Evolutionary conservation across 1,139 yeast genomes (phyloP).

Genomic region (Geotrichum bryndzae): DNA sequence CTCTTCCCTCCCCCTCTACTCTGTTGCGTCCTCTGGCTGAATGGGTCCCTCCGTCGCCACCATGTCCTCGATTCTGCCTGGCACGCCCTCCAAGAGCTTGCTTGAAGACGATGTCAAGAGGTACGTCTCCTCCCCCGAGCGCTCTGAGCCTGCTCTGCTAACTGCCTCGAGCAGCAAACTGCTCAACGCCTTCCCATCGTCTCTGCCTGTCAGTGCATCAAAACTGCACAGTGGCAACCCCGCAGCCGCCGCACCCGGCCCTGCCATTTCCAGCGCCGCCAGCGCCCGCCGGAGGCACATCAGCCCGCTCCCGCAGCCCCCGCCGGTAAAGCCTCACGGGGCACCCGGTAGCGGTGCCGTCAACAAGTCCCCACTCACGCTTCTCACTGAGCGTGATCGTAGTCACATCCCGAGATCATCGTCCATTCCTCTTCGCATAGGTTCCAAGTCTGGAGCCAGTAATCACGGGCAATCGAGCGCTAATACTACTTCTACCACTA

Average conservation of each 20-base stretch:
- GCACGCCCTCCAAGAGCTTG: constrained; percentile 4
- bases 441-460: not conserved
- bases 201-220: constrained; percentile 1
- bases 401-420: not conserved
- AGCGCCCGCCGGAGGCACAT: not conserved
- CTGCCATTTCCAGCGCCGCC: not conserved
- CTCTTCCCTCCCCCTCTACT: not conserved
- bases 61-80: constrained; percentile 4
- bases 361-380: not conserved
- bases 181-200: not conserved
- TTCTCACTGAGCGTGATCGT: not conserved
- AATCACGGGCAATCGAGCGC: not conserved
- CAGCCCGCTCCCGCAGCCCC: not conserved
- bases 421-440: constrained; percentile 2
- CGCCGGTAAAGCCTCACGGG: not conserved
- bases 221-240: not conserved
- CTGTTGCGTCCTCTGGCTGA: not conserved
- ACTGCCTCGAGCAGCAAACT: constrained; percentile 2
- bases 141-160: not conserved
- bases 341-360: not conserved
- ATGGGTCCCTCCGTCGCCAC: not conserved
- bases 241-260: not conserved
- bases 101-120: constrained; percentile 4
- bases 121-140: not conserved
- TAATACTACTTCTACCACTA: not conserved